Evolutionary conservation across 1,284 basidiomycete species (phyloP).

Genomic region (Flammula alnicola): DNA sequence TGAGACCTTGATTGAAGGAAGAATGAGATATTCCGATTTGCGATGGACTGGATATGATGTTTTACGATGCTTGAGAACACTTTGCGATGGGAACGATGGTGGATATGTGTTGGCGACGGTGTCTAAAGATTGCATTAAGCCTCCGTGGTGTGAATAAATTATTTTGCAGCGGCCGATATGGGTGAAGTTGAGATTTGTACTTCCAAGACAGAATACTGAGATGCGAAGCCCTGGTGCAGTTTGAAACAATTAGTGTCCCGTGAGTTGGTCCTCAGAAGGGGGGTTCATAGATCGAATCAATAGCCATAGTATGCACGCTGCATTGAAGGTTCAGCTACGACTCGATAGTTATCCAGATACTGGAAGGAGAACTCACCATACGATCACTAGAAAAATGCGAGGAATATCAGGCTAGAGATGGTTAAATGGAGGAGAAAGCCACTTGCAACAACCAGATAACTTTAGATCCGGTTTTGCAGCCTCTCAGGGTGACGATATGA

Average conservation of each 20-base stretch:
- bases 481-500: conserved; percentile 82
- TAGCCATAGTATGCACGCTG: conserved; percentile 49
- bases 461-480: conserved; percentile 85
- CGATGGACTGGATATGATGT: conserved; percentile 10
- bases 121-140: conserved; percentile 15
- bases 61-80: conserved; percentile 13
- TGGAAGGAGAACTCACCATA: conserved; percentile 34
- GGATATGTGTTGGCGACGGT: not conserved
- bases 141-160: conserved; percentile 23
- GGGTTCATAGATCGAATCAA: conserved; percentile 21
- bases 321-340: conserved; percentile 2
- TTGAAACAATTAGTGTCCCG: conserved; percentile 15
- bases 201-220: conserved; percentile 28
- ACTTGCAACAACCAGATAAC: conserved; percentile 88
- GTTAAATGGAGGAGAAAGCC: not conserved
- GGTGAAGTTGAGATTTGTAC: conserved; percentile 21
- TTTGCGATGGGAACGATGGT: conserved; percentile 6
- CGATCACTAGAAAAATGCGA: conserved; percentile 35
- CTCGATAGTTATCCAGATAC: not conserved
- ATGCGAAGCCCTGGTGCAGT: conserved; percentile 19
- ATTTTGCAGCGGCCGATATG: conserved; percentile 25
- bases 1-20: conserved; percentile 7
- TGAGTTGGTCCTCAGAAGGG: conserved; percentile 7
- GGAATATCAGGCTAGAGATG: conserved; percentile 9
- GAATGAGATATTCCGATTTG: conserved; percentile 26